Percentiles rank a stretch among this genome's conserved stretches.
Conservation (phyloP, 345 rosid species). For the Syzygium oleosum region DNA sequence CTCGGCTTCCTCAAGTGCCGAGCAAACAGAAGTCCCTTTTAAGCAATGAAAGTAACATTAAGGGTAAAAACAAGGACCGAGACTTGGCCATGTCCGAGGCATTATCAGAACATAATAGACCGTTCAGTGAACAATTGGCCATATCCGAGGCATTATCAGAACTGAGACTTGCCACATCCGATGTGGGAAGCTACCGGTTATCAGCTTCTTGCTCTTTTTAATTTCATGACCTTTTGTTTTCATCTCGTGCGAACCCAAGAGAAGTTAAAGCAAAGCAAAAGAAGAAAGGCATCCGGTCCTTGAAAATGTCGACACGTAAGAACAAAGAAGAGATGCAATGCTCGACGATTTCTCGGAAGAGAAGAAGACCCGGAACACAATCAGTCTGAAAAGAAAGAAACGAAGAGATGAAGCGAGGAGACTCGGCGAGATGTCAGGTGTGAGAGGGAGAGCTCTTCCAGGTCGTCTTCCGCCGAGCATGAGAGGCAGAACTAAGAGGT, state of each 20-base stretch:
- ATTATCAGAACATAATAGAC: neutral
- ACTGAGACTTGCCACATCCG: constrained; percentile 65
- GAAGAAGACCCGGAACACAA: no score
- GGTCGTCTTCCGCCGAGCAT: neutral
- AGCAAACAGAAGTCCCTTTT: neutral
- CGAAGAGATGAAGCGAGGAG: no score
- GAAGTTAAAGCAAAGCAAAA: neutral
- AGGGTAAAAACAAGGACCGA: neutral
- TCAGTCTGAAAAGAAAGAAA: no score
- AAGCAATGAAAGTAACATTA: neutral
- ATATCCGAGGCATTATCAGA: constrained; percentile 20
- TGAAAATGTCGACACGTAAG: neutral
- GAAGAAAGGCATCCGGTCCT: neutral
- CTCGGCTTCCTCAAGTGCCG: neutral
- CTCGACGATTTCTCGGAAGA: no score
- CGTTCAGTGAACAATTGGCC: neutral
- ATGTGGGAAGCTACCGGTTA: no score
- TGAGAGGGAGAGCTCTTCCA: neutral
- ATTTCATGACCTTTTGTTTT: no score
- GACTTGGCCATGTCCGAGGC: no score
- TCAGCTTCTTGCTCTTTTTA: no score
- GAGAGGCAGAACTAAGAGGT: neutral
- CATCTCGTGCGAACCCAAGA: neutral
- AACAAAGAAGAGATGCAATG: neutral
- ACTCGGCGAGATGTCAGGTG: no score